Conservation (phyloP, 1,284 basidiomycete species). For the Apiotrichum sp. region DNA sequence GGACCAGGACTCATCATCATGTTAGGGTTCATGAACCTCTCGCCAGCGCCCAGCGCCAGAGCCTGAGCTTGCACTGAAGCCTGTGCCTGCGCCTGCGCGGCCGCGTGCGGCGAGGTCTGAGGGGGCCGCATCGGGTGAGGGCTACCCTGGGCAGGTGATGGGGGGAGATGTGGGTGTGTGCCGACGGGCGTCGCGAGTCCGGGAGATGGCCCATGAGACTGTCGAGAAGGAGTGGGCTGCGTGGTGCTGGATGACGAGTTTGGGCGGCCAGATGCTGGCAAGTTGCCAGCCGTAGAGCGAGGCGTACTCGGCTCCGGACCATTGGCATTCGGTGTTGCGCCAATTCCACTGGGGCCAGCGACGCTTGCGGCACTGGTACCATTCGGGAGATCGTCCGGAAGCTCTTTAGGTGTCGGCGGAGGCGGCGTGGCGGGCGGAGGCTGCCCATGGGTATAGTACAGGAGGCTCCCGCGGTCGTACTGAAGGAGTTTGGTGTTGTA, state of each 20-base stretch:
- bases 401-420: background rate
- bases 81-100: conserved; percentile 6
- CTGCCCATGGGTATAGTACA: conserved; percentile 38
- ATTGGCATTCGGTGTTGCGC: no score
- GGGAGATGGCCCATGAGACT: no score
- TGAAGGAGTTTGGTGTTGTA: conserved; percentile 41
- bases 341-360: no score
- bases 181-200: no score
- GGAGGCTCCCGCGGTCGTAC: conserved; percentile 30
- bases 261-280: background rate
- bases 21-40: conserved; percentile 1
- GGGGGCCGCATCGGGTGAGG: background rate
- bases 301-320: no score
- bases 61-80: conserved; percentile 11
- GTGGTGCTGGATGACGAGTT: background rate
- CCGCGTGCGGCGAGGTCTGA: background rate
- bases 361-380: background rate
- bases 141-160: background rate
- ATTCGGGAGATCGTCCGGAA: background rate
- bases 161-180: background rate
- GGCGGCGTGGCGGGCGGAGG: conserved; percentile 6
- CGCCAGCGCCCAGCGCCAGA: conserved; percentile 1
- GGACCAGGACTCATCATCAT: background rate
- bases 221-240: background rate
- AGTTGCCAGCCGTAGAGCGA: no score